Base-by-base conservation (phyloP, 2,329 filamentous ascomycete genomes). In the Fusarium sp. region DNA sequence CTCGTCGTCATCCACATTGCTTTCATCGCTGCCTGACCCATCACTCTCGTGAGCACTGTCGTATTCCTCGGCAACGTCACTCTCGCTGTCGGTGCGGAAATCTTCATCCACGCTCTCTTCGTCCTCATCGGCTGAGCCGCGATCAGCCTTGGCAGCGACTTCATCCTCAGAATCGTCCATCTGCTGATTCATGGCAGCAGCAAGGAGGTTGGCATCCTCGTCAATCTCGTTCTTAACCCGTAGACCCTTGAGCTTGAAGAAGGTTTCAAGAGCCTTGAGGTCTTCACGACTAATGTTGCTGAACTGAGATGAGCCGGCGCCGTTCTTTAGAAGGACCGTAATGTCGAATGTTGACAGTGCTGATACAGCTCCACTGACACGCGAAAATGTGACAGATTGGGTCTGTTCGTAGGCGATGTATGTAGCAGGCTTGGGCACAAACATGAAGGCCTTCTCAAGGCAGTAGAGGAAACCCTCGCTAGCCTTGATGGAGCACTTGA, bases 401-500 rank as follows among this genome's bases (percentile, higher is more conserved):
- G 97, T 92, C 77, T 97, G 93, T 77, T 99, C 96, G 82, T 97
- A 97, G 65, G 93, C 92, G 65, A 99, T 95, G 82, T 98, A 99
- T 3, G 95, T 98, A 18, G 96, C 94, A 2, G 96, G 96, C 84
- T 99, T 99, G 32, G 96, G 96, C 18, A 99, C 96, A 80, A 99
- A 99, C 89, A 99, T 97, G 81, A 99, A 97, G 10, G 94, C 95
- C 83, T 98, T 98, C 82, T 99, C 96, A 73, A 99, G 84, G 80
- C 94, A 98, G 87, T 97, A 99, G 53, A 99, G 85, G 78, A 97
- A 94, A 65, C 97, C 96, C 83, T 99, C 96, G 80, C 97, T 98
- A 57, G 97, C 97, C 83, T 99, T 99, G 88, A 99, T 98, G n/a
- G 94, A 97, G 82, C 96, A 99, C 84, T 99, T 99, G 82, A 99